Conservation (phyloP, 805 yeast genomes). For the Metschnikowia continentalis region DNA sequence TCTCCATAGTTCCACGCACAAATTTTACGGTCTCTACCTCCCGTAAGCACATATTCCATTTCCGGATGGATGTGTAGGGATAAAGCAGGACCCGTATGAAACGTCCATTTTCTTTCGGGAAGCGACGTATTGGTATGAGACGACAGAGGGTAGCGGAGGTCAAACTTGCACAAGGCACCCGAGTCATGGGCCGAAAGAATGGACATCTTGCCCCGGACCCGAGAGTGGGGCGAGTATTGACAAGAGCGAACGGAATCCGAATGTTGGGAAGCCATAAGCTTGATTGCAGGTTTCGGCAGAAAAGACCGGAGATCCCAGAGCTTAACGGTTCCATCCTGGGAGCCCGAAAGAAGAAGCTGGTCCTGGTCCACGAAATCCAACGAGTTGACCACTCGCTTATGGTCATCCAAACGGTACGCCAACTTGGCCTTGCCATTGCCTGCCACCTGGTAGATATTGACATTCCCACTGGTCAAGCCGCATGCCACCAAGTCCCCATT, state of each 20-base stretch:
- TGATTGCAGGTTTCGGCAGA: conserved; percentile 43
- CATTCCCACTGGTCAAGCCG: conserved; percentile 37
- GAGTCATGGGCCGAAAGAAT: conserved; percentile 83
- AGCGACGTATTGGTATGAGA: conserved; percentile 21
- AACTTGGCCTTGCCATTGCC: conserved; percentile 31
- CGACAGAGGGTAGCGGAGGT: conserved; percentile 46
- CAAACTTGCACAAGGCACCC: conserved; percentile 85
- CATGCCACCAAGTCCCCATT: conserved; percentile 33
- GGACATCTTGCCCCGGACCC: conserved; percentile 34
- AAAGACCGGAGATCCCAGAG: conserved; percentile 66
- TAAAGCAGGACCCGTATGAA: conserved; percentile 89
- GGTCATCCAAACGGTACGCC: conserved; percentile 31
- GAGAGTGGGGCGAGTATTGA: conserved; percentile 49
- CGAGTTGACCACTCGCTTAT: conserved; percentile 40
- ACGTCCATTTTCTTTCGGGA: conserved; percentile 75
- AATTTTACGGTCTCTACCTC: conserved; percentile 85
- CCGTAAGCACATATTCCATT: conserved; percentile 75
- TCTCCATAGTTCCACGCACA: conserved; percentile 64
- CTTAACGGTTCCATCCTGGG: conserved; percentile 76
- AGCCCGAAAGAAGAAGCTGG: conserved; percentile 46
- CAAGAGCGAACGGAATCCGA: conserved; percentile 67
- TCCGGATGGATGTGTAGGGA: conserved; percentile 87
- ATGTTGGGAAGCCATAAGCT: conserved; percentile 48
- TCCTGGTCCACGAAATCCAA: conserved; percentile 31
- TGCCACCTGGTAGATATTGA: conserved; percentile 29